phyloP scores from a whole-genome alignment of 345 rosid species.

The Gossypium turneri region DNA sequence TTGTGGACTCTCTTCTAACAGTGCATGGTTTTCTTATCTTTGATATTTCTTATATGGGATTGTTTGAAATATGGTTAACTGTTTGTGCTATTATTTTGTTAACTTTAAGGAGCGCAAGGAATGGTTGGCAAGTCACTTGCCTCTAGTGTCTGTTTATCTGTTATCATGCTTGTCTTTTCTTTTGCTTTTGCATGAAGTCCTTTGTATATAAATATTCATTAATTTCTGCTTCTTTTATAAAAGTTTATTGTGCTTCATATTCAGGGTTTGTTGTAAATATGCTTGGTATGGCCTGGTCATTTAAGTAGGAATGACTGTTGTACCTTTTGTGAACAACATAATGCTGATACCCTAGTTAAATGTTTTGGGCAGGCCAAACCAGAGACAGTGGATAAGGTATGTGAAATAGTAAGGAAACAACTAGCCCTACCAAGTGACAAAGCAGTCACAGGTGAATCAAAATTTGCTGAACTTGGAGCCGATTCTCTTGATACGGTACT shows the following conservation, averaged over 20 bases:
- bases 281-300: neutral
- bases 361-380: slow-evolving; percentile 47
- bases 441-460: slow-evolving; percentile 45
- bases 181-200: neutral
- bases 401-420: slow-evolving; percentile 58
- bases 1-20: neutral
- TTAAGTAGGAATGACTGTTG: neutral
- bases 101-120: neutral
- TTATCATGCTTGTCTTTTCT: neutral
- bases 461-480: slow-evolving; percentile 61
- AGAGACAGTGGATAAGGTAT: slow-evolving; percentile 59
- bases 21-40: neutral
- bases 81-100: neutral
- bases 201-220: neutral
- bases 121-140: neutral
- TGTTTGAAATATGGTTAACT: neutral
- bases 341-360: neutral
- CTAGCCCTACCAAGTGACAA: slow-evolving; percentile 39
- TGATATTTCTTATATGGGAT: too few species aligned
- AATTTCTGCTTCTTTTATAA: neutral
- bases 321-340: neutral
- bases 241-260: neutral
- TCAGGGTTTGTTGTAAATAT: neutral
- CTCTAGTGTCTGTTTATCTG: neutral
- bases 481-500: slow-evolving; percentile 77